Percentiles rank a stretch among this genome's conserved stretches.
phyloP scores from a whole-genome alignment of 352 stramenopile genomes.

The Phytophthora citrophthora region DNA sequence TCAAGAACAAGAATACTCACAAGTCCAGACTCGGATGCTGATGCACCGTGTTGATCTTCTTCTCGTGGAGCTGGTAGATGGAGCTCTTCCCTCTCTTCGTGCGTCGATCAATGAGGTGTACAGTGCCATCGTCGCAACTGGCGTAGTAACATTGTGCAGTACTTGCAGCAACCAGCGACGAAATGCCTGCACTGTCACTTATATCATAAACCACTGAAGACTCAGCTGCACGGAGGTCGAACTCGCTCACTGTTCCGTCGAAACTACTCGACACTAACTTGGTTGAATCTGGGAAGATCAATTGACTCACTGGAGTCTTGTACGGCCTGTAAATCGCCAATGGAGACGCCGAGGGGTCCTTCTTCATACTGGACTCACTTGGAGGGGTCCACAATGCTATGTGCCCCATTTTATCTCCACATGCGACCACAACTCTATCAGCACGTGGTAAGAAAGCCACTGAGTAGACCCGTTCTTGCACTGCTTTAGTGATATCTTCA shows the following conservation, averaged over 20 bases:
- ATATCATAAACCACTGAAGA: constrained; percentile 68
- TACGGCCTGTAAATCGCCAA: constrained; percentile 77
- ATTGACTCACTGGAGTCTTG: constrained; percentile 60
- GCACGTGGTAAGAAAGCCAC: constrained; percentile 75
- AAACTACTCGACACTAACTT: constrained; percentile 79
- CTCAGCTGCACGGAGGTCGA: constrained; percentile 62
- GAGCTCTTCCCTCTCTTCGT: constrained; percentile 31
- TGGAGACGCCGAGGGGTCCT: constrained; percentile 15
- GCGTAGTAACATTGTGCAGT: constrained; percentile 47
- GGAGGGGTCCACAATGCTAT: constrained; percentile 68
- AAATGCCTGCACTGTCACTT: constrained; percentile 54
- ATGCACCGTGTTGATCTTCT: constrained; percentile 89
- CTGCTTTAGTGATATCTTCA: constrained; percentile 75
- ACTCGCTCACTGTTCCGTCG: constrained; percentile 70
- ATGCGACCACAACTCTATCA: constrained; percentile 66
- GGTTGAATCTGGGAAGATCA: constrained; percentile 65
- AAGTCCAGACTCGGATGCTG: constrained; percentile 64
- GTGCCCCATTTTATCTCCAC: constrained; percentile 80
- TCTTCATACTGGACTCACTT: constrained; percentile 12
- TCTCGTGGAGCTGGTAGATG: constrained; percentile 71
- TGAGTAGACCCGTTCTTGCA: constrained; percentile 77
- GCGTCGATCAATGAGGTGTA: constrained; percentile 65
- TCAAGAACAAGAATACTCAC: constrained; percentile 45
- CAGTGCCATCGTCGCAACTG: constrained; percentile 69
- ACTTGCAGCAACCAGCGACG: constrained; percentile 50